Evolutionary conservation across 2,329 filamentous ascomycete genomes (phyloP).

Genomic region (Cadophora sp.): DNA sequence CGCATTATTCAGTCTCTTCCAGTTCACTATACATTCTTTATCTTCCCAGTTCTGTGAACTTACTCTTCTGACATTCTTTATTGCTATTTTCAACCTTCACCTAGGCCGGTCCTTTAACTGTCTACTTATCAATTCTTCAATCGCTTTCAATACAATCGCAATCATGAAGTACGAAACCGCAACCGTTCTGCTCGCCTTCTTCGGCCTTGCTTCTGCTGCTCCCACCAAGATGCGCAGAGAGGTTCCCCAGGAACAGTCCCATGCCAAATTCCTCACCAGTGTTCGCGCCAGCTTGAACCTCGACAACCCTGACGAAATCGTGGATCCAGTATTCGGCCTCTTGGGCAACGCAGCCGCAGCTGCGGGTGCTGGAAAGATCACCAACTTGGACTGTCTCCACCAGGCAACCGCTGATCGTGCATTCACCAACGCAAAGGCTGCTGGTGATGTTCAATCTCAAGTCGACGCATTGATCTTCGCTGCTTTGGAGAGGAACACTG

Average conservation of each 20-base stretch:
- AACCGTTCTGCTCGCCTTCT: conserved; percentile 40
- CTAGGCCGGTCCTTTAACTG: conserved; percentile 41
- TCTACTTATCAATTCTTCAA: conserved; percentile 24
- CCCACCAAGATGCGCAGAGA: conserved; percentile 49
- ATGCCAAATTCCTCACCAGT: conserved; percentile 55
- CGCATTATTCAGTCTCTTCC: conserved; percentile 40
- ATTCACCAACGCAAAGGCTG: conserved; percentile 65
- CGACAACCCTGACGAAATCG: conserved; percentile 57
- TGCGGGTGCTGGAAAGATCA: conserved; percentile 54
- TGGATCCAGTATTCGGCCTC: conserved; percentile 57
- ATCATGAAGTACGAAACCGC: conserved; percentile 46
- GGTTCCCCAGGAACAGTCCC: conserved; percentile 64
- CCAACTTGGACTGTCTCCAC: conserved; percentile 64
- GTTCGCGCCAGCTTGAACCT: conserved; percentile 53
- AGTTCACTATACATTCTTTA: conserved; percentile 41
- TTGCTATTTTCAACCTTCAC: conserved; percentile 29
- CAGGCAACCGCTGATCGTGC: conserved; percentile 64
- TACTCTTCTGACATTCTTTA: conserved; percentile 43
- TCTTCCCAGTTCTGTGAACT: conserved; percentile 43
- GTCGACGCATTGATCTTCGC: conserved; percentile 60
- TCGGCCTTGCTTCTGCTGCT: conserved; percentile 41
- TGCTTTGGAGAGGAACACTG: conserved; percentile 66
- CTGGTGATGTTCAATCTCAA: conserved; percentile 58
- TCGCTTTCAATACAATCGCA: conserved; percentile 29
- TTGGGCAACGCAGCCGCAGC: conserved; percentile 59